A percentile compares a stretch with the other conserved stretches of the same genome.
phyloP scores from a whole-genome alignment of 1,284 basidiomycete genomes.

The Irpex lacteus region DNA sequence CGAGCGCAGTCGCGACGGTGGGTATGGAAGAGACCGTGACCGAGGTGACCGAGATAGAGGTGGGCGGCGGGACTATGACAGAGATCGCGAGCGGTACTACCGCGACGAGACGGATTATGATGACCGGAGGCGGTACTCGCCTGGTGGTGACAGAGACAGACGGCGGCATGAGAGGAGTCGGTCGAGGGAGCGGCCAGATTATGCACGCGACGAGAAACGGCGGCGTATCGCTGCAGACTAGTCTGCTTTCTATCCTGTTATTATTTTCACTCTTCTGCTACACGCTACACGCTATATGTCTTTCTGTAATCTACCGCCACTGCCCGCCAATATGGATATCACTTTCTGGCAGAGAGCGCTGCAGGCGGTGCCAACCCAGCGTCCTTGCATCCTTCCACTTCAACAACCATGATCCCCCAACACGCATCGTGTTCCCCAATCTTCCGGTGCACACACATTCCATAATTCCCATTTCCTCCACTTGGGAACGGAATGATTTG shows the following conservation, averaged over 20 bases:
- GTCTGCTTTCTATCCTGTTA: constrained; percentile 7
- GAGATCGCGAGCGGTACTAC: constrained; percentile 7
- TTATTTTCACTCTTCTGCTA: no score
- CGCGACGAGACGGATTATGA: constrained; percentile 12
- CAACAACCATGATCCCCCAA: neutral
- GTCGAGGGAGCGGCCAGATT: constrained; percentile 42
- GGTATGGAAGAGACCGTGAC: constrained; percentile 17
- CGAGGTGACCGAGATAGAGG: constrained; percentile 10
- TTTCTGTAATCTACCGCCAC: no score
- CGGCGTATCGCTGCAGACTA: constrained; percentile 24
- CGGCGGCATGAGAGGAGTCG: constrained; percentile 34
- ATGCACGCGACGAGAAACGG: constrained; percentile 32
- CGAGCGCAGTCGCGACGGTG: constrained; percentile 23
- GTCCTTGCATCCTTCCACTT: neutral
- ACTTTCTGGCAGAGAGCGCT: no score
- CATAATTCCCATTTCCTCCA: neutral
- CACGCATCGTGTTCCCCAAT: neutral
- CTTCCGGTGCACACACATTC: neutral
- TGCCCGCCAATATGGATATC: no score
- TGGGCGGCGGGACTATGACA: constrained; percentile 12
- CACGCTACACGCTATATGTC: no score
- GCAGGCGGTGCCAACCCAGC: no score
- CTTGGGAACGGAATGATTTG: neutral
- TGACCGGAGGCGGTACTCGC: constrained; percentile 14
- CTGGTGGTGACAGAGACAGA: constrained; percentile 25